A percentile compares a stretch with the other conserved stretches of the same genome.
phyloP scores from a whole-genome alignment of 768 basidiomycete genomes.

The Fomitopsis pulvina region DNA sequence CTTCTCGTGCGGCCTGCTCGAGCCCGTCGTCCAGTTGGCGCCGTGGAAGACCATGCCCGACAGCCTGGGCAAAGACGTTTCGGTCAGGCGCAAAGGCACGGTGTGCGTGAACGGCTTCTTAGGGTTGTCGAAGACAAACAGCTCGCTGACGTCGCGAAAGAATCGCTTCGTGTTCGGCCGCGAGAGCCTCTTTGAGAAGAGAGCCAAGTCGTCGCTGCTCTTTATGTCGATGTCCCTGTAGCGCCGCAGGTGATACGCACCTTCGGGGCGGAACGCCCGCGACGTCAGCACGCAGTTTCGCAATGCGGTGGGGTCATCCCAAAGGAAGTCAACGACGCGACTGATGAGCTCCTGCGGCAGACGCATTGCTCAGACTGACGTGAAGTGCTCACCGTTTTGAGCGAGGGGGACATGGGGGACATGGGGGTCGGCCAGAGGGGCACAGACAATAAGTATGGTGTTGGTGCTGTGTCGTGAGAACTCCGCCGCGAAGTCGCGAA shows the following conservation, averaged over 20 bases:
- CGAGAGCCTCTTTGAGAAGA: conserved; percentile 12
- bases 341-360: conserved; percentile 24
- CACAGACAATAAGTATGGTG: no score
- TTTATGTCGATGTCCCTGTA: conserved; percentile 20
- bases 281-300: conserved; percentile 19
- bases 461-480: no score
- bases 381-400: no score
- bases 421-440: no score
- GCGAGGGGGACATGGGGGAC: no score
- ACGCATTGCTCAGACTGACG: no score
- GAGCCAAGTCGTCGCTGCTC: conserved; percentile 11
- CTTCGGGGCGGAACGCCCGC: conserved; percentile 19
- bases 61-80: conserved; percentile 13
- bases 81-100: conserved; percentile 20
- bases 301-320: conserved; percentile 21
- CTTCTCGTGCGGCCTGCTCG: conserved; percentile 13
- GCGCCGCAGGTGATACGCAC: conserved; percentile 17
- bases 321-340: conserved; percentile 23
- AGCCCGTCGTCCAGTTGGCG: conserved; percentile 17
- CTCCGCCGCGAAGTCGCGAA: no score
- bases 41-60: conserved; percentile 15
- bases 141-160: conserved; percentile 19
- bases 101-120: conserved; percentile 8
- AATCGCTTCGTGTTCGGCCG: conserved; percentile 14
- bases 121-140: conserved; percentile 13